Evolutionary conservation across 306 rosid species (phyloP).

Genomic region (Oxytropis ochrocephala): DNA sequence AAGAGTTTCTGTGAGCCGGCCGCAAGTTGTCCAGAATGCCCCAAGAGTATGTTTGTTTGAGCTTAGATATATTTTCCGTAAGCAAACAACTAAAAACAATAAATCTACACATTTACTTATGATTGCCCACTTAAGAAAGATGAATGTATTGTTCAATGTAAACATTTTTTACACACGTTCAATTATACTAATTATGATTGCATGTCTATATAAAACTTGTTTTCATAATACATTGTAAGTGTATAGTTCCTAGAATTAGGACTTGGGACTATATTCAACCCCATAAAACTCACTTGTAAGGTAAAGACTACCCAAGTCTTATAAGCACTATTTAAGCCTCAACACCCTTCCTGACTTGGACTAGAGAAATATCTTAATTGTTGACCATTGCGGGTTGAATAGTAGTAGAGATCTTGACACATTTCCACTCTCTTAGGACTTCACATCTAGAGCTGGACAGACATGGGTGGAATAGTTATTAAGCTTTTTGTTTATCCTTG

Average conservation of each 20-base stretch:
- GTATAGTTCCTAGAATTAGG: not conserved
- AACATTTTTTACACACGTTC: not conserved
- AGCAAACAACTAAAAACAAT: not conserved
- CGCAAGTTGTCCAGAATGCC: slow-evolving; percentile 54
- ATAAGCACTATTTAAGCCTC: no score
- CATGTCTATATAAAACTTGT: not conserved
- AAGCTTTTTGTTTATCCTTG: not conserved
- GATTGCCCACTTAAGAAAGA: not conserved
- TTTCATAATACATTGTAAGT: not conserved
- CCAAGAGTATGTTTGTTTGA: slow-evolving; percentile 61
- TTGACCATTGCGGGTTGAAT: no score
- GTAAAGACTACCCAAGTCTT: no score
- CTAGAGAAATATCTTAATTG: no score
- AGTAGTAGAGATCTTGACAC: no score
- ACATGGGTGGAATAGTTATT: not conserved
- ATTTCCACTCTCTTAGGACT: no score
- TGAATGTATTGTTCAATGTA: not conserved
- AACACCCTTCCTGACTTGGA: no score
- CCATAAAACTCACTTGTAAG: no score
- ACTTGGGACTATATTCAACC: no score
- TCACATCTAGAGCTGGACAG: no score
- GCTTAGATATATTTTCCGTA: not conserved
- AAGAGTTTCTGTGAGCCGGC: slow-evolving; percentile 52
- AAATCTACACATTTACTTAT: not conserved
- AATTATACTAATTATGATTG: not conserved